Conservation (phyloP, 2,329 filamentous ascomycete genomes). For the Myriosclerotinia curreyana region DNA sequence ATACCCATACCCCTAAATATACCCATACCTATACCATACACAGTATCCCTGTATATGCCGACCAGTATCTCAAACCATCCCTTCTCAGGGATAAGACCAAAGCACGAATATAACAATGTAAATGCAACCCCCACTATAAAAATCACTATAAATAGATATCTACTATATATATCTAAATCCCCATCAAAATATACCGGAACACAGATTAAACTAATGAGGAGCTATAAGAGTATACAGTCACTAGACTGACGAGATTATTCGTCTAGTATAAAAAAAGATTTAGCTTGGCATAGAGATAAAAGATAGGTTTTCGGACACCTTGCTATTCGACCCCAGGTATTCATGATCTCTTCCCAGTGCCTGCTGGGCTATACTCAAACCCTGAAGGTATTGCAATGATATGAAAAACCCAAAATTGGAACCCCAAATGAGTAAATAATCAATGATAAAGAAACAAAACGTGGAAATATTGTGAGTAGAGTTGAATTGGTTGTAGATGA, state of each 20-base stretch:
- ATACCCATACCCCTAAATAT: no score
- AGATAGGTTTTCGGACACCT: no score
- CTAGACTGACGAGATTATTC: no score
- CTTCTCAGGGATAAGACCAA: not conserved
- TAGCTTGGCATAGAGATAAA: no score
- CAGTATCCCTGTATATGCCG: not conserved
- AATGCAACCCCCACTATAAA: not conserved
- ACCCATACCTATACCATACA: not conserved
- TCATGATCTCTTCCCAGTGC: no score
- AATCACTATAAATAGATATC: not conserved
- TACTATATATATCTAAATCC: no score
- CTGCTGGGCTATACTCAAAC: no score
- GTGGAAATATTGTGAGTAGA: not conserved
- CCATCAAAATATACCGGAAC: no score
- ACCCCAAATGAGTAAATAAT: not conserved
- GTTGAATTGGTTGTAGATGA: slow-evolving; percentile 7
- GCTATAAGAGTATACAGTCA: no score
- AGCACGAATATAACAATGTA: not conserved
- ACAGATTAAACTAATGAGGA: no score
- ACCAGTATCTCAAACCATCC: not conserved
- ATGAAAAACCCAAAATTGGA: not conserved
- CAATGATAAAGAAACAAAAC: not conserved
- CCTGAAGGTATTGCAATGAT: not conserved
- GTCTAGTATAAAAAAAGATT: no score
- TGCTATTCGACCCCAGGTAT: no score